Evolutionary conservation across 1,284 basidiomycete species (phyloP).

Genomic region (Acaromyces ingoldii): DNA sequence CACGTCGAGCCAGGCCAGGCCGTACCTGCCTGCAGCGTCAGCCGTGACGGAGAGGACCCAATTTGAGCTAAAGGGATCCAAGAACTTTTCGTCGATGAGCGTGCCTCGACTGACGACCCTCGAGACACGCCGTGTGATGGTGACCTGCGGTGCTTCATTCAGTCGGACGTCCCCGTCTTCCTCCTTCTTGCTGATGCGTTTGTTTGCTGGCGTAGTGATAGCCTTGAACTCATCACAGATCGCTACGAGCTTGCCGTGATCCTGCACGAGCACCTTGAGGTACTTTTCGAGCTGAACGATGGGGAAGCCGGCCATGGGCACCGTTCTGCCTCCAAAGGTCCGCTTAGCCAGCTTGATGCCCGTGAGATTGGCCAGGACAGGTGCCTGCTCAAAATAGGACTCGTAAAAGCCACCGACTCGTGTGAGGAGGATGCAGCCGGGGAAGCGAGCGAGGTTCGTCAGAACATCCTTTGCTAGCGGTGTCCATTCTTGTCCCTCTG

Average conservation of each 20-base stretch:
- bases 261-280: conserved; percentile 44
- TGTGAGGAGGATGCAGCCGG: conserved; percentile 43
- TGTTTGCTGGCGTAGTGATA: neutral
- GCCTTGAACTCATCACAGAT: conserved; percentile 43
- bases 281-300: conserved; percentile 47
- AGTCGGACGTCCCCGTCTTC: no score
- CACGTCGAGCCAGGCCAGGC: conserved; percentile 48
- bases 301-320: conserved; percentile 49
- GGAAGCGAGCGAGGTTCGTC: conserved; percentile 37
- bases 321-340: conserved; percentile 33
- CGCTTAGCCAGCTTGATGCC: conserved; percentile 44
- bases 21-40: conserved; percentile 17
- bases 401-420: conserved; percentile 50
- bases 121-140: conserved; percentile 34
- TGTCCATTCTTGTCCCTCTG: conserved; percentile 26
- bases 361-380: conserved; percentile 25
- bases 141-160: conserved; percentile 11
- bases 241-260: conserved; percentile 40
- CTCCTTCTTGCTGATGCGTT: conserved; percentile 1
- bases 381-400: conserved; percentile 49
- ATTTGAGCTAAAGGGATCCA: conserved; percentile 47
- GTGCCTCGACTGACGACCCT: conserved; percentile 46
- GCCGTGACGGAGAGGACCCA: conserved; percentile 25
- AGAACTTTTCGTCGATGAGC: conserved; percentile 46
- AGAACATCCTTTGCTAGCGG: conserved; percentile 39